Evolutionary conservation across 169 alveolate genomes (phyloP).

Genomic region (Babesia sp.): DNA sequence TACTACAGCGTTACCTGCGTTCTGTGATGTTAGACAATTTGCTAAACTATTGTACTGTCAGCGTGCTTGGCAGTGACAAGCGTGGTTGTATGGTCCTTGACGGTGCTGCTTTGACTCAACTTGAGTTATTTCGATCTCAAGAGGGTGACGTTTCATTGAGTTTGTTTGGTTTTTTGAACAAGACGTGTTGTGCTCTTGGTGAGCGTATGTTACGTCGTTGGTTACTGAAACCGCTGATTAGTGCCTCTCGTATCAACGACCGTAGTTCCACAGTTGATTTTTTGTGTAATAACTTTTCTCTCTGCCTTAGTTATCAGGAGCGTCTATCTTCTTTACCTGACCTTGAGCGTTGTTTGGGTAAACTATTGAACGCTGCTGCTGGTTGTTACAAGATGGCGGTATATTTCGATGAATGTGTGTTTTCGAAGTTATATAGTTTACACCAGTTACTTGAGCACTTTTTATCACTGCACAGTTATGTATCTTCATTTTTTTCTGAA

Average conservation of each 20-base stretch:
- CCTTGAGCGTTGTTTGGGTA: slow-evolving; percentile 81
- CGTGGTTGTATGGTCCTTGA: slow-evolving; percentile 53
- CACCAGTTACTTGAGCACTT: slow-evolving; percentile 73
- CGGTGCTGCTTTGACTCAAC: slow-evolving; percentile 81
- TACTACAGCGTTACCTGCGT: slow-evolving; percentile 45
- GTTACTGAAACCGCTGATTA: slow-evolving; percentile 91
- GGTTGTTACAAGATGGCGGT: slow-evolving; percentile 85
- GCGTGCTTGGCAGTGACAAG: slow-evolving; percentile 16
- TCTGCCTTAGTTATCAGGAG: slow-evolving; percentile 38
- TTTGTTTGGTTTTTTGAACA: slow-evolving; percentile 86
- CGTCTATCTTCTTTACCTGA: slow-evolving; percentile 75
- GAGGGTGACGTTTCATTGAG: slow-evolving; percentile 80
- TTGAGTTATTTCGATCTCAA: slow-evolving; percentile 81
- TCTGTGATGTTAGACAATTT: slow-evolving; percentile 47
- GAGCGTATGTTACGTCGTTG: slow-evolving; percentile 91
- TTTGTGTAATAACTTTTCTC: slow-evolving; percentile 72
- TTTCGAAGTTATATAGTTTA: slow-evolving; percentile 74
- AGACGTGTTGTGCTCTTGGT: slow-evolving; percentile 93
- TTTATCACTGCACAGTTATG: slow-evolving; percentile 53
- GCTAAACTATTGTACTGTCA: slow-evolving; percentile 43
- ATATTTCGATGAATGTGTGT: slow-evolving; percentile 80
- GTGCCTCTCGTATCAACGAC: slow-evolving; percentile 81
- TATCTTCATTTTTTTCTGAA: slow-evolving; percentile 59
- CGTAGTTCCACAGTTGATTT: slow-evolving; percentile 91
- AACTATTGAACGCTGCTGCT: slow-evolving; percentile 79